These are phyloP conservation scores for Saccharomycopsis capsularis DNA, from an alignment of 805 yeast species.

Conservation along the genomic window DNA sequence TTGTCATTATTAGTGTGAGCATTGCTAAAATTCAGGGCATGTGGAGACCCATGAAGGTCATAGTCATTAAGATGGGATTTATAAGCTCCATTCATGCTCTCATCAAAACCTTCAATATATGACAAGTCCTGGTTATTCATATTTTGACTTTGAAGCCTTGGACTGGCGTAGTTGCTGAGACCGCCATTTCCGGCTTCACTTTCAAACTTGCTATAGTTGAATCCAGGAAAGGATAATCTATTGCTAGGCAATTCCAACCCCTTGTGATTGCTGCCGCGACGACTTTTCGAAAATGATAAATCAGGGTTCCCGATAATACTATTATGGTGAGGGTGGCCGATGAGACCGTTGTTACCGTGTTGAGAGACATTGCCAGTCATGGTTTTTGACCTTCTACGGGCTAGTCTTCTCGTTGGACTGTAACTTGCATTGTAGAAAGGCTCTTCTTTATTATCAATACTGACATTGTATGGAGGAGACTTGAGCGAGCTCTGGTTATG, in stretches of 20 bases:
- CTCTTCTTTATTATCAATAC: too few species aligned
- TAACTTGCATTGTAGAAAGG: not conserved
- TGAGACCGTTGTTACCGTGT: too few species aligned
- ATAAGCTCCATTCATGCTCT: not conserved
- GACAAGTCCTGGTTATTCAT: too few species aligned
- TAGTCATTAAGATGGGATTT: too few species aligned
- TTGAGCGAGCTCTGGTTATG: too few species aligned
- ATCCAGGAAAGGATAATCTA: conserved; percentile 7
- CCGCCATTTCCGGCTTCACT: not conserved
- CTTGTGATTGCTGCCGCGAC: not conserved
- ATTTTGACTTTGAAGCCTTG: too few species aligned
- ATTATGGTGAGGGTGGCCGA: too few species aligned
- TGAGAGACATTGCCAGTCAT: too few species aligned
- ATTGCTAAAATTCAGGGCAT: not conserved
- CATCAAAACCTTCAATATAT: conserved; percentile 11
- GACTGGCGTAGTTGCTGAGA: not conserved
- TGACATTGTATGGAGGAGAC: too few species aligned
- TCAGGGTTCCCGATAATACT: too few species aligned
- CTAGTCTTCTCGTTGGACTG: not conserved
- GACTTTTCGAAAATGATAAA: not conserved
- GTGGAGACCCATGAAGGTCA: too few species aligned
- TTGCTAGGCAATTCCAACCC: not conserved
- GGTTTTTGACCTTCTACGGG: not conserved
- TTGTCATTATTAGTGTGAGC: not conserved
- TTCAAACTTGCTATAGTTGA: not conserved